Evolutionary conservation across 2,329 filamentous ascomycete genomes (phyloP).

Genomic region (Penicillium sp.): DNA sequence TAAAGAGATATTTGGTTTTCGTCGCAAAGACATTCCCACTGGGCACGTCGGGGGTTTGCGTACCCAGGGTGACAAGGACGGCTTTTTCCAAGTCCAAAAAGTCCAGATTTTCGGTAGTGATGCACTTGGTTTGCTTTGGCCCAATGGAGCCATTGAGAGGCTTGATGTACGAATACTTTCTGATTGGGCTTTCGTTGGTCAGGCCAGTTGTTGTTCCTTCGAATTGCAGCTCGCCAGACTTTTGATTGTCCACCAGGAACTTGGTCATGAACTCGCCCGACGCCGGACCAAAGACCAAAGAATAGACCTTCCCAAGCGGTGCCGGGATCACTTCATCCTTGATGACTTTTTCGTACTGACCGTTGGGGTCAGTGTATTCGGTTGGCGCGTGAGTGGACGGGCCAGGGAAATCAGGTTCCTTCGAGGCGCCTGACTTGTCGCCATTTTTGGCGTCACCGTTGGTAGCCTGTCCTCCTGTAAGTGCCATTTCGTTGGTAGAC

Average conservation of each 20-base stretch:
- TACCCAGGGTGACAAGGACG: conserved; percentile 73
- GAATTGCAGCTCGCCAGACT: conserved; percentile 79
- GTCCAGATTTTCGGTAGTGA: conserved; percentile 80
- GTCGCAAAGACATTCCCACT: conserved; percentile 85
- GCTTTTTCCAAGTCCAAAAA: conserved; percentile 79
- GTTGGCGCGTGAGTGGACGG: conserved; percentile 76
- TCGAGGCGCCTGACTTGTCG: conserved; percentile 45
- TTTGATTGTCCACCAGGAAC: conserved; percentile 81
- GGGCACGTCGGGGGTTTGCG: conserved; percentile 89
- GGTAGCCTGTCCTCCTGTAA: conserved; percentile 34
- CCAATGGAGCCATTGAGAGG: conserved; percentile 78
- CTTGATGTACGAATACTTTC: conserved; percentile 84
- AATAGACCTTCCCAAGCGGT: conserved; percentile 86
- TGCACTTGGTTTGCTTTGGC: conserved; percentile 89
- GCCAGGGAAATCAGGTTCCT: conserved; percentile 67
- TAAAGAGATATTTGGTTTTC: conserved; percentile 91
- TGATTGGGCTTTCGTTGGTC: conserved; percentile 65
- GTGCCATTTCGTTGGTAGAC: conserved; percentile 29
- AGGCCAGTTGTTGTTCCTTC: conserved; percentile 75
- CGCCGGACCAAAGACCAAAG: conserved; percentile 73
- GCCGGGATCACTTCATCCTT: conserved; percentile 82
- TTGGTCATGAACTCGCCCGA: conserved; percentile 79
- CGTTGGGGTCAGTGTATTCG: conserved; percentile 70
- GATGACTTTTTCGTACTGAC: conserved; percentile 77
- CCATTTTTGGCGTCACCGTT: conserved; percentile 40